Conservation (phyloP, 2,329 filamentous ascomycete genomes). For the Claviceps sp. region DNA sequence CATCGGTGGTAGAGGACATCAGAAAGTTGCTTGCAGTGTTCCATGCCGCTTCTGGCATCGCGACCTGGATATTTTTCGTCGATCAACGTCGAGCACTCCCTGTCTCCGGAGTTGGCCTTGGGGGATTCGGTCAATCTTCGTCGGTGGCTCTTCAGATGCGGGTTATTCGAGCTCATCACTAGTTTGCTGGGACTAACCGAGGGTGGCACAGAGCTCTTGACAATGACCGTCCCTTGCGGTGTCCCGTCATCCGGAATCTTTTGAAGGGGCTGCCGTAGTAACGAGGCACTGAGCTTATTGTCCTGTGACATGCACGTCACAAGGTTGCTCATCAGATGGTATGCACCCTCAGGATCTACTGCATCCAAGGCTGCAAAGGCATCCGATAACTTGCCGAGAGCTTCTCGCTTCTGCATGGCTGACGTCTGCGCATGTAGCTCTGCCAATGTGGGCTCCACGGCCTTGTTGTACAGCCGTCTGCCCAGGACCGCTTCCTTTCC, state of each 20-base stretch:
- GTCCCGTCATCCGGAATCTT: slow-evolving; percentile 30
- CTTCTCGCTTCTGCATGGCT: slow-evolving; percentile 57
- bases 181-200: slow-evolving; percentile 45
- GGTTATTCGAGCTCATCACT: slow-evolving; percentile 67
- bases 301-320: slow-evolving; percentile 62
- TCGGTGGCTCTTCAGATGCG: slow-evolving; percentile 68
- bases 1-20: slow-evolving; percentile 86
- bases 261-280: slow-evolving; percentile 27
- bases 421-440: slow-evolving; percentile 76
- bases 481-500: slow-evolving; percentile 78
- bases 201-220: slow-evolving; percentile 37
- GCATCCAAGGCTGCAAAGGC: slow-evolving; percentile 76
- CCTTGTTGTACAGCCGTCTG: slow-evolving; percentile 66
- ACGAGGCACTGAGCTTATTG: slow-evolving; percentile 44
- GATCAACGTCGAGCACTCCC: slow-evolving; percentile 32
- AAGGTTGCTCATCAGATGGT: slow-evolving; percentile 67
- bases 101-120: slow-evolving; percentile 25
- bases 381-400: slow-evolving; percentile 68
- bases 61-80: slow-evolving; percentile 43
- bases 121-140: slow-evolving; percentile 42
- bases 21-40: slow-evolving; percentile 78
- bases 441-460: slow-evolving; percentile 69
- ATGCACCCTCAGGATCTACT: slow-evolving; percentile 80
- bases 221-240: slow-evolving; percentile 42
- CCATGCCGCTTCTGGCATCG: slow-evolving; percentile 58